A percentile compares a stretch with the other conserved stretches of the same genome.
Evolutionary conservation across 805 yeast species (phyloP).

Genomic region (Sugiyamaella marilandica): DNA sequence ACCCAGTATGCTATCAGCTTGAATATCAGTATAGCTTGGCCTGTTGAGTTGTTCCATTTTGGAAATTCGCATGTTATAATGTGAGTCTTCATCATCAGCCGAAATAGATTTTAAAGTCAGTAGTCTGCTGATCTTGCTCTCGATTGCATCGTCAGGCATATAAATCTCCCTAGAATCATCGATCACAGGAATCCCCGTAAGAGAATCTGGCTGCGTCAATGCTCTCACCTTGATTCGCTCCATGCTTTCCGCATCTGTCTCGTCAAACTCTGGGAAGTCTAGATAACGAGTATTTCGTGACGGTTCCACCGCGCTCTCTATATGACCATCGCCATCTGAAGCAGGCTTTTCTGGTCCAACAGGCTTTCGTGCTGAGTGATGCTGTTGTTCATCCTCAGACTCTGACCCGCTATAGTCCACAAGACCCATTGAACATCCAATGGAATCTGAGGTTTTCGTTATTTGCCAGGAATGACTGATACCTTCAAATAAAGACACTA

Average conservation of each 20-base stretch:
- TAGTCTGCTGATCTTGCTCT: not conserved
- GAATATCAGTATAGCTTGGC: not conserved
- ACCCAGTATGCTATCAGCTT: not conserved
- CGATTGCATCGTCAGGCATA: not conserved
- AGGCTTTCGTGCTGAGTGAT: not conserved
- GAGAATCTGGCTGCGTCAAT: not conserved
- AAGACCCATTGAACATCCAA: not conserved
- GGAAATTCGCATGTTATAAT: not conserved
- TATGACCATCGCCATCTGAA: not conserved
- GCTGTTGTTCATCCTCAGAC: not conserved
- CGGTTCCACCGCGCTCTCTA: not conserved
- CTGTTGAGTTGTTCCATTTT: not conserved
- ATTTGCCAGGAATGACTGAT: no score
- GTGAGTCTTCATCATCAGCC: not conserved
- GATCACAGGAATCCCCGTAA: not conserved
- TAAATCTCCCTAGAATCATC: not conserved
- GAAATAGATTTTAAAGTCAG: not conserved
- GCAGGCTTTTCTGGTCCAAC: not conserved
- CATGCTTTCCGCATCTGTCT: not conserved
- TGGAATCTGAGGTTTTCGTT: no score
- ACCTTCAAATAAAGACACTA: no score
- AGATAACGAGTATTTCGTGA: not conserved
- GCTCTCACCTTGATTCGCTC: conserved; percentile 1
- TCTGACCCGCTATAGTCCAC: not conserved
- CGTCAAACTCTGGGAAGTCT: not conserved